Base-by-base conservation (phyloP, 2,329 filamentous ascomycete species). In the Cercospora sp. region DNA sequence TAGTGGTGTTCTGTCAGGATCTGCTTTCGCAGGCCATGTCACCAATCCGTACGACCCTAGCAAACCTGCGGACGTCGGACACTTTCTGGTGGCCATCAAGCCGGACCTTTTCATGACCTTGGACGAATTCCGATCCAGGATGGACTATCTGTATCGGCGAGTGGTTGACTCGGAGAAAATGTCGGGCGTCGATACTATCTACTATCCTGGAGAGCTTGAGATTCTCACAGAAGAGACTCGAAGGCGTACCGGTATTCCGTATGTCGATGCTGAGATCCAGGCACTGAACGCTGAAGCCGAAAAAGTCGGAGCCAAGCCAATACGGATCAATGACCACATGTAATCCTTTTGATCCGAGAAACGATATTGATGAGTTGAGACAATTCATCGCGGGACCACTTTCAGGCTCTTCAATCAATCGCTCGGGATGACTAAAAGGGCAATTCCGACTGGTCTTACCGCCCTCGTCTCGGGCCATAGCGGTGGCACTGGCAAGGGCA, bases 11-110 rank as follows among this genome's bases (percentile, higher is more conserved):
- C 75, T 95, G 0, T 92, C 90, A 0, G 92, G 91, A 0, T 90
- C 89, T 33, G 91, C 91, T 0, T 95, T 92, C 79, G 92, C 91
- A 0, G 91, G 91, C 0, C 84, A 91, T 74, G 92, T 95, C 18
- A 91, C 89, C 0, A 87, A 87, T 18, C 92, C 92, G 0, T 95
- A 95, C 77, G 76, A 79, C 68, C 75, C 75, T 2, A 91, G 93
- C 31, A 83, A 84, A 62, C 81, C 89, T 12, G 76, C 78, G 18
- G 75, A 79, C 58, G 78, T 80, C 1, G 78, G 78, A 1, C 78
- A 79, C 65, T 79, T 79, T 64, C 66, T 80, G 5, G 71, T 79
- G 8, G 77, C 75, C 1, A 75, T 79, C 68, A 78, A 78, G 69
- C 76, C 78, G 9, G 78, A 80, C 60, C 69, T 79, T 12, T 79